Conservation (phyloP, 192 early-diverging fungal species). For the Rhizophagus clarus region DNA sequence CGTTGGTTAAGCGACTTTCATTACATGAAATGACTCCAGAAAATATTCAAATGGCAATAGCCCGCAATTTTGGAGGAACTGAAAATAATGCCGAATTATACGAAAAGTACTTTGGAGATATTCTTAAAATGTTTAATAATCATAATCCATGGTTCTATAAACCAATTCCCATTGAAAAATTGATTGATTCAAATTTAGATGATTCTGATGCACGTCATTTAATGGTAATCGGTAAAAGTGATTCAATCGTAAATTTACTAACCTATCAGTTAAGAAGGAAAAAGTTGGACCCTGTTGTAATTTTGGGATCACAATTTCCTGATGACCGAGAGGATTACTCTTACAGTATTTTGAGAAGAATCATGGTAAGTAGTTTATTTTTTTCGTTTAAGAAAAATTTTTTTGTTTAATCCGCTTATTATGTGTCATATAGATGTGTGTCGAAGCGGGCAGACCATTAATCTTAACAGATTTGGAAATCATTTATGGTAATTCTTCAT, state of each 20-base stretch:
- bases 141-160: neutral
- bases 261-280: neutral
- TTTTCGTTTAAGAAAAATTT: neutral
- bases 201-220: slow-evolving; percentile 19
- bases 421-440: slow-evolving; percentile 13
- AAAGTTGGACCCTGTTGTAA: slow-evolving; percentile 15
- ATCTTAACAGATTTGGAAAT: slow-evolving; percentile 31
- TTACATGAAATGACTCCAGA: neutral
- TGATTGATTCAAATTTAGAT: slow-evolving; percentile 22
- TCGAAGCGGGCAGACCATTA: slow-evolving; percentile 24
- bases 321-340: slow-evolving; percentile 12
- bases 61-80: slow-evolving; percentile 32
- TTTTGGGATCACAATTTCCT: slow-evolving; percentile 31
- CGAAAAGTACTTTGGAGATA: neutral
- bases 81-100: slow-evolving; percentile 5
- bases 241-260: slow-evolving; percentile 20
- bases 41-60: slow-evolving; percentile 11
- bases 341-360: slow-evolving; percentile 20
- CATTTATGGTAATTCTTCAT: neutral
- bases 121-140: slow-evolving; percentile 2
- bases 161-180: slow-evolving; percentile 1
- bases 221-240: slow-evolving; percentile 30
- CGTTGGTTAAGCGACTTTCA: neutral
- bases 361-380: slow-evolving; percentile 8
- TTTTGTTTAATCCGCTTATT: too few species aligned